A percentile compares a stretch with the other conserved stretches of the same genome.
phyloP scores from a whole-genome alignment of 306 rosid species.

The Parietaria judaica region DNA sequence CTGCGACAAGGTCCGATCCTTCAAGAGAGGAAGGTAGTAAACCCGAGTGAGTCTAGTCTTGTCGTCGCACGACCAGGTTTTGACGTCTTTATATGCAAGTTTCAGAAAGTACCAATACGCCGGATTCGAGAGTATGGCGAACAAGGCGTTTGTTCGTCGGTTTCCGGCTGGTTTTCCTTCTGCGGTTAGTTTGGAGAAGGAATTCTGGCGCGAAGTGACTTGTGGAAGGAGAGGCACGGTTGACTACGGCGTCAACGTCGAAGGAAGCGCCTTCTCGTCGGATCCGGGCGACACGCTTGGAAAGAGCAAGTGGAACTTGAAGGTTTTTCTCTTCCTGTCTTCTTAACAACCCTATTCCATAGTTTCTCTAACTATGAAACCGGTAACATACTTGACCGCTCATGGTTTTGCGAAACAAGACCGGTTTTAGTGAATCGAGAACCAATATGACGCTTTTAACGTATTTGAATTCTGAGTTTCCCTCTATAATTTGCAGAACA shows the following conservation, averaged over 20 bases:
- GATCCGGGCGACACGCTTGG: conserved; percentile 2
- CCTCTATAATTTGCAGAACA: neutral
- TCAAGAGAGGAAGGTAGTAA: conserved; percentile 5
- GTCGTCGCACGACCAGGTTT: neutral
- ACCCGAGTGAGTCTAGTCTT: neutral
- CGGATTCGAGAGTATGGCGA: conserved; percentile 2
- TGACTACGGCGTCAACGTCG: conserved; percentile 10
- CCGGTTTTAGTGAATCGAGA: too few relatives aligned
- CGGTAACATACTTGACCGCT: too few relatives aligned
- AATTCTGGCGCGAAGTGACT: conserved; percentile 8
- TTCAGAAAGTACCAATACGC: neutral
- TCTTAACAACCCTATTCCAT: neutral
- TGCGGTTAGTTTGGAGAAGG: neutral
- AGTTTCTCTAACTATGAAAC: neutral
- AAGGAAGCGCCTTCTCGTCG: conserved; percentile 10
- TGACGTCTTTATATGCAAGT: neutral
- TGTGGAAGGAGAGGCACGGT: neutral
- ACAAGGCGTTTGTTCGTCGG: conserved; percentile 5
- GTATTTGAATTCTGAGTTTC: neutral
- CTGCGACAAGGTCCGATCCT: neutral
- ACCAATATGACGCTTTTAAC: neutral
- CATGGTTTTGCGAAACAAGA: neutral
- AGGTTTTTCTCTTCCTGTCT: neutral
- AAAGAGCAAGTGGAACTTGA: conserved; percentile 5
- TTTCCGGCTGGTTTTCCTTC: neutral